Conservation (phyloP, 177 flowering plant genomes). For the Vitis hybrid region DNA sequence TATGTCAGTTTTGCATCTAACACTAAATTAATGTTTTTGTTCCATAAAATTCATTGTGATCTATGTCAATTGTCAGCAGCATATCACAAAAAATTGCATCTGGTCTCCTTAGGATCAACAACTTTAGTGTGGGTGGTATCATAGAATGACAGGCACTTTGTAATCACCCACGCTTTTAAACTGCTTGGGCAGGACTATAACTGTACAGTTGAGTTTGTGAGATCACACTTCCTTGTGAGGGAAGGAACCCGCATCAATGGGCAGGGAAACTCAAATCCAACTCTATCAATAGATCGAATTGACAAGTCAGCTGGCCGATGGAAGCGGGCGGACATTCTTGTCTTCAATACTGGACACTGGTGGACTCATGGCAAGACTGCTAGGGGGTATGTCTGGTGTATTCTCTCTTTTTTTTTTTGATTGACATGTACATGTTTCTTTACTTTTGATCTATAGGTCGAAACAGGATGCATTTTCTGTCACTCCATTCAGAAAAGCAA, state of each 20-base stretch:
- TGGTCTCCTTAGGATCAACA: too few relatives aligned
- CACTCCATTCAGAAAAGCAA: too few relatives aligned
- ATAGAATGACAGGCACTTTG: too few relatives aligned
- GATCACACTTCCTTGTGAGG: constrained; percentile 90
- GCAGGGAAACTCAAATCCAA: constrained; percentile 79
- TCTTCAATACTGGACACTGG: constrained; percentile 98
- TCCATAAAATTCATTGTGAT: too few relatives aligned
- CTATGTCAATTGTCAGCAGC: too few relatives aligned
- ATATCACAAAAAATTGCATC: too few relatives aligned
- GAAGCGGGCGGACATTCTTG: constrained; percentile 82
- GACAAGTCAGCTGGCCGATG: constrained; percentile 72
- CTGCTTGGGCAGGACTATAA: constrained; percentile 63
- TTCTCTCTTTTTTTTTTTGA: neutral
- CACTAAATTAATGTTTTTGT: too few relatives aligned
- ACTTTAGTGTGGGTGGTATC: too few relatives aligned
- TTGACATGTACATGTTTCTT: neutral
- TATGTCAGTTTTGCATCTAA: too few relatives aligned
- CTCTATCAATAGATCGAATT: constrained; percentile 70
- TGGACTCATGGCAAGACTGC: constrained; percentile 98
- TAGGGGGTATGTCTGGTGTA: constrained; percentile 57
- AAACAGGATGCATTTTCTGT: too few relatives aligned
- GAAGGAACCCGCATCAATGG: constrained; percentile 71
- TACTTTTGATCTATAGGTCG: too few relatives aligned
- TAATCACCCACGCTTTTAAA: neutral
- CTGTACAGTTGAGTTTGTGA: constrained; percentile 80